Percentiles rank a stretch among this genome's conserved stretches.
phyloP scores from a whole-genome alignment of 345 rosid genomes.

The Populus alba region DNA sequence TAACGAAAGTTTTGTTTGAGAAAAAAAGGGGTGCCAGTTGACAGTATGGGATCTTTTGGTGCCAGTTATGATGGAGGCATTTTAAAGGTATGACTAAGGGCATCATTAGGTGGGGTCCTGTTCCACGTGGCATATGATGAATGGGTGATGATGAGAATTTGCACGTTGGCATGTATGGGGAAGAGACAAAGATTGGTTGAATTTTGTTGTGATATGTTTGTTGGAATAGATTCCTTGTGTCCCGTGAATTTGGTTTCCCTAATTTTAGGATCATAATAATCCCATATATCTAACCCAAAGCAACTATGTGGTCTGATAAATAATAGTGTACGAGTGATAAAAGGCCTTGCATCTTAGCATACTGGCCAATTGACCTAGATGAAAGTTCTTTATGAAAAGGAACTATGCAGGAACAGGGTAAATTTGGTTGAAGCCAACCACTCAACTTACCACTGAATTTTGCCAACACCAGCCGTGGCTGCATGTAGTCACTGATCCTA shows the following conservation, averaged over 20 bases:
- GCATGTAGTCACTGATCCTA: neutral
- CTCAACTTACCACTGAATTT: neutral
- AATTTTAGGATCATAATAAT: neutral
- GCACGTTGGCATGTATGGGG: constrained; percentile 38
- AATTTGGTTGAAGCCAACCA: neutral
- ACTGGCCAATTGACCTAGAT: neutral
- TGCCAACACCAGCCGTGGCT: neutral
- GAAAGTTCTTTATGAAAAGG: neutral
- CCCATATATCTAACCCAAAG: neutral
- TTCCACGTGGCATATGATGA: constrained; percentile 26
- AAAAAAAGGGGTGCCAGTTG: constrained; percentile 23
- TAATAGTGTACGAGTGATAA: neutral
- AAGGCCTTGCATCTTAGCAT: too few species aligned
- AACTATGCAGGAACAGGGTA: neutral
- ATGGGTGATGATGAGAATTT: constrained; percentile 23
- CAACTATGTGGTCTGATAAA: neutral
- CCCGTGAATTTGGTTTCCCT: constrained; percentile 7
- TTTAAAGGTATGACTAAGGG: constrained; percentile 22
- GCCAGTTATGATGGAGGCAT: constrained; percentile 23
- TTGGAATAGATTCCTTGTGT: constrained; percentile 5
- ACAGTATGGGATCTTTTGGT: constrained; percentile 19
- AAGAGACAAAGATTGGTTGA: constrained; percentile 31
- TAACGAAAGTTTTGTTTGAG: constrained; percentile 6
- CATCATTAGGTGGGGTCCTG: constrained; percentile 17
- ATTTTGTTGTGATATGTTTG: constrained; percentile 23